A percentile compares a stretch with the other conserved stretches of the same genome.
Evolutionary conservation across 1,284 basidiomycete genomes (phyloP).

Genomic region (Cutaneotrichosporon cutaneum): DNA sequence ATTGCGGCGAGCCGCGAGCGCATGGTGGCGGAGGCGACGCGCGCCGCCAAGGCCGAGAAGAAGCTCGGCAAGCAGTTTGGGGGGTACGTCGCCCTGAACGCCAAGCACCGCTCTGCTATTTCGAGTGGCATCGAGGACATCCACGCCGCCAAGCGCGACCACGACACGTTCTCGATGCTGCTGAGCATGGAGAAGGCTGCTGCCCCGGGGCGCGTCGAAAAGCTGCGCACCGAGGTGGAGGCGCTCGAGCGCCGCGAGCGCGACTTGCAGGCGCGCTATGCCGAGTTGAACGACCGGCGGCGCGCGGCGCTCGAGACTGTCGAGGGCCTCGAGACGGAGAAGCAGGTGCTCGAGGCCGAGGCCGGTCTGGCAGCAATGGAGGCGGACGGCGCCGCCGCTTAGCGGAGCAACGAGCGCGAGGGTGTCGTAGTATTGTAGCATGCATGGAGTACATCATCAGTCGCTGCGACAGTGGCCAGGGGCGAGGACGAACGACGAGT

Average conservation of each 20-base stretch:
- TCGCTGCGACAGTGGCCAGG: background rate
- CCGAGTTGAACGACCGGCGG: conserved; percentile 73
- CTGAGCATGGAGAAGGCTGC: conserved; percentile 68
- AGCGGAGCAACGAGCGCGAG: no score
- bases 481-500: no score
- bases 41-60: conserved; percentile 85
- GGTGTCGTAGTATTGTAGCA: background rate
- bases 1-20: conserved; percentile 66
- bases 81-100: conserved; percentile 81
- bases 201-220: conserved; percentile 70
- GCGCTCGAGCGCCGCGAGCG: conserved; percentile 71
- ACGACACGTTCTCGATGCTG: conserved; percentile 73
- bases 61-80: conserved; percentile 83
- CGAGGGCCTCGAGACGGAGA: conserved; percentile 52
- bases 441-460: background rate
- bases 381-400: conserved; percentile 1
- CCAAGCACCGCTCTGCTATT: conserved; percentile 67
- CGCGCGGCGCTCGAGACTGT: conserved; percentile 65
- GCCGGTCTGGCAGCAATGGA: conserved; percentile 11
- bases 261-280: conserved; percentile 73
- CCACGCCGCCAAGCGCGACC: conserved; percentile 65
- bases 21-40: conserved; percentile 79
- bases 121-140: conserved; percentile 69
- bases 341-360: conserved; percentile 28
- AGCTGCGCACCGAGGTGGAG: conserved; percentile 79